Conservation (phyloP, 352 stramenopile species). For the Pythium scleroteichum region DNA sequence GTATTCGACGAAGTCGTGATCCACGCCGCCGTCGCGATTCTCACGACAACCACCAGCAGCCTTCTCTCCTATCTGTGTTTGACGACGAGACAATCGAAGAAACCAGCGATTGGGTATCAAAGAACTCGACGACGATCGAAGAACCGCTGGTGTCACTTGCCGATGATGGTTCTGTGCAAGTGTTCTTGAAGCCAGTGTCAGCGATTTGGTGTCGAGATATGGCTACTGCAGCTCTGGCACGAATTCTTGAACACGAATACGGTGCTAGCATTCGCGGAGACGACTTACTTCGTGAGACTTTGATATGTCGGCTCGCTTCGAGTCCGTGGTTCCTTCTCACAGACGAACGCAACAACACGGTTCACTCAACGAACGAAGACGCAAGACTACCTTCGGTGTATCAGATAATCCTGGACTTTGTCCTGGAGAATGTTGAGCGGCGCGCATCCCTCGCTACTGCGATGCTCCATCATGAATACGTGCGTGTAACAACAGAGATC, state of each 20-base stretch:
- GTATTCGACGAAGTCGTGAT: conserved; percentile 66
- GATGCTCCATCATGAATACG: conserved; percentile 66
- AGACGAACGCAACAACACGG: conserved; percentile 36
- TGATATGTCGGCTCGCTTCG: conserved; percentile 70
- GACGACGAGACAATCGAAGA: conserved; percentile 64
- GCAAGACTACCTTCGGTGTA: conserved; percentile 58
- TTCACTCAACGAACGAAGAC: conserved; percentile 18
- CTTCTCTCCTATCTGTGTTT: conserved; percentile 64
- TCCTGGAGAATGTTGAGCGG: conserved; percentile 51
- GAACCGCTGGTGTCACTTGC: conserved; percentile 76
- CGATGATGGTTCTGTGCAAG: conserved; percentile 74
- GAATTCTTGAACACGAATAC: conserved; percentile 79
- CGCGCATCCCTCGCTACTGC: conserved; percentile 53
- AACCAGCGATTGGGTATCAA: conserved; percentile 77
- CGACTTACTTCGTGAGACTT: conserved; percentile 56
- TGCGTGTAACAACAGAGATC: conserved; percentile 39
- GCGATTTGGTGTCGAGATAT: conserved; percentile 72
- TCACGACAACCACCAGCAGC: conserved; percentile 32
- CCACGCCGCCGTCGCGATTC: conserved; percentile 44
- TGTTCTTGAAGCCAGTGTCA: conserved; percentile 69
- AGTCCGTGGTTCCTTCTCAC: conserved; percentile 60
- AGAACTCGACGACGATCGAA: conserved; percentile 76
- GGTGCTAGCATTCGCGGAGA: conserved; percentile 67
- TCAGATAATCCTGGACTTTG: conserved; percentile 70
- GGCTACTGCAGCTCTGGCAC: conserved; percentile 58